phyloP scores from a whole-genome alignment of 73 alveolate genomes.

The Symbiodinium pilosum region DNA sequence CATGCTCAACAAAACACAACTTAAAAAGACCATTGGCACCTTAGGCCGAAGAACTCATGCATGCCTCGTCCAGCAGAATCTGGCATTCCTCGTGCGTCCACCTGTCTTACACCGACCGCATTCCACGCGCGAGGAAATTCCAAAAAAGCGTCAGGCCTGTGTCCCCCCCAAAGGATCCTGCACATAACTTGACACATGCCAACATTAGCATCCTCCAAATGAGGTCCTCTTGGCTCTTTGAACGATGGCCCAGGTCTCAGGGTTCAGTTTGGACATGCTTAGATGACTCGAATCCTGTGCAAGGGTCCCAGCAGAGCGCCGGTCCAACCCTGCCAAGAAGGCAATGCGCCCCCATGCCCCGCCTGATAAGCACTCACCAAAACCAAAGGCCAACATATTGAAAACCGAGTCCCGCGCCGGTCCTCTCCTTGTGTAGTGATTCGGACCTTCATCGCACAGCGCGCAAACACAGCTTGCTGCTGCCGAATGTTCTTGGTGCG shows the following conservation, averaged over 20 bases:
- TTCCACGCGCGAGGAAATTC: not conserved
- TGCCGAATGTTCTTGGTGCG: not conserved
- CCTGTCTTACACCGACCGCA: not conserved
- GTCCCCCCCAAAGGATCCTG: not conserved
- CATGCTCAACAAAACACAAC: no score
- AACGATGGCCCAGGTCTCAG: conserved; percentile 8
- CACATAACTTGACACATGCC: no score
- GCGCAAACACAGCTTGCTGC: no score
- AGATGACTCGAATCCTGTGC: not conserved
- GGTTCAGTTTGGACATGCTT: not conserved
- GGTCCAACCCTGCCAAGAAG: not conserved
- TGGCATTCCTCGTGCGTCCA: not conserved
- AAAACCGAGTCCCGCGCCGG: not conserved
- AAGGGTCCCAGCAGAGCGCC: not conserved
- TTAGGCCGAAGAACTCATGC: not conserved
- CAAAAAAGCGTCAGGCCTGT: not conserved
- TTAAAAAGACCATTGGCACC: no score
- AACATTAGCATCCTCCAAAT: not conserved
- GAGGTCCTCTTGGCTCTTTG: not conserved
- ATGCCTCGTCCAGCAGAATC: not conserved
- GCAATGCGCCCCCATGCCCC: conserved; percentile 13
- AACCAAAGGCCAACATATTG: no score
- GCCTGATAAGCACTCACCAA: not conserved
- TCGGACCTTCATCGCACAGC: not conserved
- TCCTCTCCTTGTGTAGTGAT: not conserved